A percentile compares a stretch with the other conserved stretches of the same genome.
These are phyloP conservation scores for Zygoascus meyerae DNA, from an alignment of 1,139 yeast species.

Conservation along the genomic window DNA sequence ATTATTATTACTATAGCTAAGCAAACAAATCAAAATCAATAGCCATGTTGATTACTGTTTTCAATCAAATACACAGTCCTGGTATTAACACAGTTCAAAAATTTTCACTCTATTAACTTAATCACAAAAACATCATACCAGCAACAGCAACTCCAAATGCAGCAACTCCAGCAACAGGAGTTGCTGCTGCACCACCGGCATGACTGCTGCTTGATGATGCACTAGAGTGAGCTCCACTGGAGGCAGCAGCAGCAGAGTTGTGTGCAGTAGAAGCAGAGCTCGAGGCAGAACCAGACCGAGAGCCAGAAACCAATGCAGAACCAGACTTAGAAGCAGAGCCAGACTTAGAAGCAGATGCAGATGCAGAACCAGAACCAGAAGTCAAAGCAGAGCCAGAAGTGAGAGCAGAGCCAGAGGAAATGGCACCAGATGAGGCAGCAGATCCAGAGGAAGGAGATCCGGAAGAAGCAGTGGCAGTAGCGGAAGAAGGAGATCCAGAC, in stretches of 20 bases:
- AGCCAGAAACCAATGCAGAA: conserved; percentile 17
- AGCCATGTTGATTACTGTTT: too few relatives aligned
- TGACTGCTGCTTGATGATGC: neutral
- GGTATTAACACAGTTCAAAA: too few relatives aligned
- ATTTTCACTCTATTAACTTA: too few relatives aligned
- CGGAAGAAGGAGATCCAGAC: conserved; percentile 18
- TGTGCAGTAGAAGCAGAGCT: conserved; percentile 12
- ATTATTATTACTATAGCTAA: neutral
- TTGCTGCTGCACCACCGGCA: conserved; percentile 4
- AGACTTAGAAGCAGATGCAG: conserved; percentile 37
- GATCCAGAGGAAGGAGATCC: conserved; percentile 12
- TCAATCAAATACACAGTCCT: too few relatives aligned
- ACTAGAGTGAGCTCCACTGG: neutral
- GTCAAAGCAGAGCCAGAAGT: conserved; percentile 14
- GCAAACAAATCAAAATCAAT: neutral
- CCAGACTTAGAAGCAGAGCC: conserved; percentile 19
- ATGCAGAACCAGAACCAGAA: conserved; percentile 32
- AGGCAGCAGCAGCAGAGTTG: conserved; percentile 18
- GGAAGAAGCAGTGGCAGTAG: conserved; percentile 19
- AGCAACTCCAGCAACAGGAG: conserved; percentile 7
- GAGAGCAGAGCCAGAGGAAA: conserved; percentile 10
- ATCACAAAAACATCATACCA: conserved; percentile 8
- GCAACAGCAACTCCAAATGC: conserved; percentile 20
- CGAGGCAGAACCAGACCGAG: conserved; percentile 18
- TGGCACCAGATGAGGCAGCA: conserved; percentile 1